Base-by-base conservation (phyloP, 345 rosid genomes). In the Camelina sativa region DNA sequence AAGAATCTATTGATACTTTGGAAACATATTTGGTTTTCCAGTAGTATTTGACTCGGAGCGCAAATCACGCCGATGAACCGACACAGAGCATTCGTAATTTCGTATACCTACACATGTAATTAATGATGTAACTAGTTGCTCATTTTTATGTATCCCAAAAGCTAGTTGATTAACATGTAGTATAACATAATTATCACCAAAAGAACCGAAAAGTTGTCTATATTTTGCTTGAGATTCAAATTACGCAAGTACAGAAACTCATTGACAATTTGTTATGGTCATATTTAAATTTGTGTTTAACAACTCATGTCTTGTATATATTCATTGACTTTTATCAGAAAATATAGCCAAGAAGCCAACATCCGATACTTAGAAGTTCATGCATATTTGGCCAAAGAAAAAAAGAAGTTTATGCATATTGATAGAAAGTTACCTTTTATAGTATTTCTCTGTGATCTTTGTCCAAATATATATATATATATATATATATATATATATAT, bases 61-160 rank as follows among this genome's bases (percentile, higher is more conserved):
- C 57, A 52, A 61, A 68, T 61, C 41, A 43, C 79, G 79, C 62
- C 64, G 74, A 60, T 22, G 56, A 28, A 76, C 69, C 69, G 47
- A 40, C 62, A 67, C 6, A 32, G 16, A 51, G 47, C 68, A 59
- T 40, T 37, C 48, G 19, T 53, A 63, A 34, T 8, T 1, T 6
- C 7, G 37, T 63, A 28, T 28, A 9, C 17, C 10, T 50, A 62
- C 19, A 46, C 67, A 50, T 75, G 47, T 67, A 75, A n/a, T 59
- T 60, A 59, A 20, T 60, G 19, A 50, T 59, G 17, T 13, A 75
- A 25, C 79, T 35, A 65, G 66, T 57, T 64, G 71, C 28, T 54
- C 4, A 16, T 37, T 23, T 16, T 23, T 16, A 56, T 20, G 0
- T 10, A 22, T 61, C 51, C 23, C 38, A 16, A 20, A 70, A 17